phyloP scores from a whole-genome alignment of 495 filamentous ascomycete genomes.

The Hyaloscypha finlandica region DNA sequence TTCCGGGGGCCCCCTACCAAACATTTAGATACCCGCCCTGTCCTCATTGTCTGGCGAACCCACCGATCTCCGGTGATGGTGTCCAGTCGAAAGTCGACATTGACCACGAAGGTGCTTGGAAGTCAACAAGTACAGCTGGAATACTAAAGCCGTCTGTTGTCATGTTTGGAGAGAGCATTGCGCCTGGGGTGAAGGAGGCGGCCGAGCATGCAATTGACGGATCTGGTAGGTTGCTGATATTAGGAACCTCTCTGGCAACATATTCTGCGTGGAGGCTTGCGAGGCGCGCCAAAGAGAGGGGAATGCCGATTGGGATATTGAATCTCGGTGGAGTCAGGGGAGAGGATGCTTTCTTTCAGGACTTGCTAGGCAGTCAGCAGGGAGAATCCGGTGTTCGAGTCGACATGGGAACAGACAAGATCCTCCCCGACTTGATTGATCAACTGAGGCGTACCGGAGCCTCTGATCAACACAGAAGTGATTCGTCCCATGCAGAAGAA shows the following conservation, averaged over 20 bases:
- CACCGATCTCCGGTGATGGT: constrained; percentile 62
- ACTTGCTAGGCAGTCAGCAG: constrained; percentile 45
- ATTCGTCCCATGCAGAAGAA: constrained; percentile 3
- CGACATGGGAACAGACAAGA: constrained; percentile 53
- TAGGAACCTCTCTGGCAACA: constrained; percentile 89
- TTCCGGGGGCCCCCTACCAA: constrained; percentile 84
- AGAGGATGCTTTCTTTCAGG: constrained; percentile 67
- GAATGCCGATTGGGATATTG: constrained; percentile 82
- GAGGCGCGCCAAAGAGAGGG: constrained; percentile 75
- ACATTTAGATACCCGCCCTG: constrained; percentile 93
- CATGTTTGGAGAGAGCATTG: constrained; percentile 95
- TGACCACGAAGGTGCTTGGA: constrained; percentile 82
- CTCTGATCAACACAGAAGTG: constrained; percentile 11
- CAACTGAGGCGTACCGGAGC: constrained; percentile 34
- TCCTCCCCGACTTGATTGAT: constrained; percentile 56
- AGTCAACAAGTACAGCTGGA: constrained; percentile 65
- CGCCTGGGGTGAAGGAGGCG: constrained; percentile 61
- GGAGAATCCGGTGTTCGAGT: constrained; percentile 52
- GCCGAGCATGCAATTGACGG: constrained; percentile 80
- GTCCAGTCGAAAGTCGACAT: constrained; percentile 60
- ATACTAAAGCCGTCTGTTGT: constrained; percentile 88
- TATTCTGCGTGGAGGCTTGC: constrained; percentile 93
- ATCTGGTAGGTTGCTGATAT: constrained; percentile 70
- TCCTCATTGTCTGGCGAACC: constrained; percentile 71
- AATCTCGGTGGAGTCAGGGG: constrained; percentile 84